Evolutionary conservation across 495 filamentous ascomycete species (phyloP).

Genomic region (Aspergillus ellipticus): DNA sequence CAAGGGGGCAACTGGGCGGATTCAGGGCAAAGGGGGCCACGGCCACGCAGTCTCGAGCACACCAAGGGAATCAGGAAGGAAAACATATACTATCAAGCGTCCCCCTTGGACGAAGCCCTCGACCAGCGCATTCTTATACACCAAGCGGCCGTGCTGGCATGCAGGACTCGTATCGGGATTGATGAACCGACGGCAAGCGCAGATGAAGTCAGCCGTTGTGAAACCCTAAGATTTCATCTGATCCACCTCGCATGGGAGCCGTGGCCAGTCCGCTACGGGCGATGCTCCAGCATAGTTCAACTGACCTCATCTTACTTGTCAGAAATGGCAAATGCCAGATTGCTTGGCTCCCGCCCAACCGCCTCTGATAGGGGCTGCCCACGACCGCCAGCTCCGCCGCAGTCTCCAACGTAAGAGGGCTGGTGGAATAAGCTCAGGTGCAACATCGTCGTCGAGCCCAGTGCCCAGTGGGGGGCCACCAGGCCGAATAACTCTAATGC

Average conservation of each 20-base stretch:
- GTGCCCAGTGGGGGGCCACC: constrained; percentile 8
- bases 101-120: not conserved
- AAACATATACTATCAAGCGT: not conserved
- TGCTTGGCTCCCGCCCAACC: constrained; percentile 15
- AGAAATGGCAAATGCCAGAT: constrained; percentile 17
- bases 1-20: not conserved
- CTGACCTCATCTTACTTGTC: constrained; percentile 22
- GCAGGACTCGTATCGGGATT: constrained; percentile 29
- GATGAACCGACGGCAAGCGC: constrained; percentile 35
- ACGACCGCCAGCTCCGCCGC: not conserved
- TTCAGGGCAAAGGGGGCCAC: not conserved
- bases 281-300: constrained; percentile 15
- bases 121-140: constrained; percentile 13
- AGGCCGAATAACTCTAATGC: constrained; percentile 15
- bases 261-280: not conserved
- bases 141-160: not conserved
- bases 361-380: constrained; percentile 17
- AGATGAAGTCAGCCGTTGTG: constrained; percentile 46
- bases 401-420: constrained; percentile 3
- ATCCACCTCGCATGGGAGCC: constrained; percentile 34
- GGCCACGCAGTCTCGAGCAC: not conserved
- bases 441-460: constrained; percentile 25
- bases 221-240: constrained; percentile 42
- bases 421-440: constrained; percentile 36
- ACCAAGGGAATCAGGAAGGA: not conserved